Evolutionary conservation across 2,329 filamentous ascomycete genomes (phyloP), one percentile per base, ranked within the genome.

Genomic region (Apiospora hydei): DNA sequence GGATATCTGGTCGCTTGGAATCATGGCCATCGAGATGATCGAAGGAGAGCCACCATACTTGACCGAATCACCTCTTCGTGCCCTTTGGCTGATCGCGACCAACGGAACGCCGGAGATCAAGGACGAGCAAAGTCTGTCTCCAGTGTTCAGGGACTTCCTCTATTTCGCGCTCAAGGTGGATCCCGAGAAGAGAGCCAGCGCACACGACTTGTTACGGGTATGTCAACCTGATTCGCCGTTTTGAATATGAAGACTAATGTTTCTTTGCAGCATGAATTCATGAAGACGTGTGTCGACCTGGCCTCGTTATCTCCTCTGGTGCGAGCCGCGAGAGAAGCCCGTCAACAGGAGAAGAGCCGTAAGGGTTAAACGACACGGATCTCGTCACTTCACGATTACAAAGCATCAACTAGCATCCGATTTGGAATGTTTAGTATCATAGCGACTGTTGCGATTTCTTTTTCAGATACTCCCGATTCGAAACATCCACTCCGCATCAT

Each of bases 1-100:
- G 71, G 96, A 99, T 80, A 98, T 99, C 77, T 99, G 96, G 96
- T 97, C 94, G 72, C 86, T 99, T 64, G 96, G 96, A 72, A 99
- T 99, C 84, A 98, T 99, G 96, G 95, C 96, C 10, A 98, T 99
- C 79, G 96, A 99, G 83, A 99, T 99, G 96, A 98, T 99, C 76
- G 96, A 98, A 84, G 96, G 96, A 81, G 96, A 98, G 82, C 96
- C 96, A 16, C 96, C 96, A 34, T 99, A 98, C 81, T 87, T 99
- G 72, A 98, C 95, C 51, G 96, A 99, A 82, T 97, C 94, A 49
- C 96, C 96, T 6, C 88, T 99, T 34, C 91, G 96, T 73, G 96
- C 96, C 1, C 88, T 99, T 49, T 99, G 96, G 88, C 85, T 99
- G 77, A 99, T 99, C 81, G 96, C 96, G 70, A 98, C 96, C 46